Evolutionary conservation across 2,329 filamentous ascomycete genomes (phyloP), one percentile per base, ranked within the genome.

Genomic region (Botrytis squamosa): DNA sequence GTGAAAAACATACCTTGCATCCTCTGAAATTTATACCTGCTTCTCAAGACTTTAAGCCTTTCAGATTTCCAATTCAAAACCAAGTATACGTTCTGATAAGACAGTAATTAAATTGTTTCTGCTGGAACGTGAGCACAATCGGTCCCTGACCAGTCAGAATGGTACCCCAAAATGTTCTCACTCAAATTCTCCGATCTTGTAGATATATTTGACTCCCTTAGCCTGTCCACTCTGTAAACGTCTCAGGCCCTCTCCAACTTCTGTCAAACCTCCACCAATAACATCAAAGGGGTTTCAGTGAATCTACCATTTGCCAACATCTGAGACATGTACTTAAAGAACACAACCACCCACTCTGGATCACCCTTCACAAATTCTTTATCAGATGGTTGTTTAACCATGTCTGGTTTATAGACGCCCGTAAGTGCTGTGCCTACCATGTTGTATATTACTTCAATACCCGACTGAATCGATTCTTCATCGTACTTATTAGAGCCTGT

Each of bases 201-300:
- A 88, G 0, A 92, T 86, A 82, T 90, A 92, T 82, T 92, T 92
- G 2, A 88, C 83, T 1, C 85, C 90, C 78, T 86, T 90, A 16
- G 87, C 88, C 81, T 88, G 89, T 0, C 89, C 90, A 42, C 84
- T 84, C 79, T 85, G 87, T n/a, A 92, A 79, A 74, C 87, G 85
- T 78, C 81, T 80, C 81, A 92, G 77, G 0, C 83, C 89, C 25
- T 77, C 81, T 77, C 88, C 81, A 4, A 86, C 79, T 3, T 85
- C 85, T 16, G 80, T 79, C 69, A 88, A 76, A 0, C 86, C 86
- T 4, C 85, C 85, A 0, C 83, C 80, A 1, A 88, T 80, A 12
- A 89, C 82, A 79, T 88, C 85, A 59, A 82, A 80, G 68, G 85
- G 85, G 79, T 87, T 8, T 80, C 78, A 74, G 79, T 83, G 70